A percentile compares a stretch with the other conserved stretches of the same genome.
Evolutionary conservation across 345 rosid genomes (phyloP).

Genomic region (Salix caprea): DNA sequence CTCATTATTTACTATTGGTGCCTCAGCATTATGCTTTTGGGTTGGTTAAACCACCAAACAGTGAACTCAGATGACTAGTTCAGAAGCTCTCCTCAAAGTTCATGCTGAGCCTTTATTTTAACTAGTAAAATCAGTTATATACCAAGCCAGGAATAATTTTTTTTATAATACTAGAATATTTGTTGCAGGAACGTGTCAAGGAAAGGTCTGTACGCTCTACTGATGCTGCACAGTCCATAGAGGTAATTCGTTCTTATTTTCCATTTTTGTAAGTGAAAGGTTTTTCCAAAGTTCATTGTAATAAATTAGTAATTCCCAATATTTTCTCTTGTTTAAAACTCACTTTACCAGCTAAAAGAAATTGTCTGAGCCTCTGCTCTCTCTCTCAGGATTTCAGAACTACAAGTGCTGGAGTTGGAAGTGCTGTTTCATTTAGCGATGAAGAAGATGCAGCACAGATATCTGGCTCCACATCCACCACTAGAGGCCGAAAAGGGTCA

Average conservation of each 20-base stretch:
- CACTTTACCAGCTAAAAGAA: too few relatives aligned
- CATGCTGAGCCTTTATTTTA: too few relatives aligned
- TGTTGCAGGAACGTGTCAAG: slow-evolving; percentile 74
- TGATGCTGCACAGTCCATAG: slow-evolving; percentile 51
- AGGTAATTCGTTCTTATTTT: slow-evolving; percentile 37
- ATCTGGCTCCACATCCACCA: slow-evolving; percentile 41
- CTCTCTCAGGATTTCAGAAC: slow-evolving; percentile 44
- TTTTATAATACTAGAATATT: not conserved
- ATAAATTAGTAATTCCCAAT: not conserved
- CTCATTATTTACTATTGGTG: too few relatives aligned
- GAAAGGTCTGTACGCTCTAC: slow-evolving; percentile 61
- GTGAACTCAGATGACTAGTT: too few relatives aligned
- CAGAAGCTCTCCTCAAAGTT: too few relatives aligned
- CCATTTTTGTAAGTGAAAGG: not conserved
- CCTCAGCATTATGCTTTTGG: too few relatives aligned
- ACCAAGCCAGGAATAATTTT: not conserved
- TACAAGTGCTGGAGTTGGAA: slow-evolving; percentile 48
- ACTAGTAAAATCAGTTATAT: too few relatives aligned
- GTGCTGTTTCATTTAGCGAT: slow-evolving; percentile 75
- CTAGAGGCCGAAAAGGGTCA: slow-evolving; percentile 62
- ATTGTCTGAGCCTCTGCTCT: slow-evolving; percentile 16
- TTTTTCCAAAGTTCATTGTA: not conserved
- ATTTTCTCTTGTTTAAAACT: too few relatives aligned
- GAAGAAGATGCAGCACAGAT: slow-evolving; percentile 71
- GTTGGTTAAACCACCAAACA: too few relatives aligned